Evolutionary conservation across 257 asterid genomes (phyloP).

Genomic region (Forsythia viridissima): DNA sequence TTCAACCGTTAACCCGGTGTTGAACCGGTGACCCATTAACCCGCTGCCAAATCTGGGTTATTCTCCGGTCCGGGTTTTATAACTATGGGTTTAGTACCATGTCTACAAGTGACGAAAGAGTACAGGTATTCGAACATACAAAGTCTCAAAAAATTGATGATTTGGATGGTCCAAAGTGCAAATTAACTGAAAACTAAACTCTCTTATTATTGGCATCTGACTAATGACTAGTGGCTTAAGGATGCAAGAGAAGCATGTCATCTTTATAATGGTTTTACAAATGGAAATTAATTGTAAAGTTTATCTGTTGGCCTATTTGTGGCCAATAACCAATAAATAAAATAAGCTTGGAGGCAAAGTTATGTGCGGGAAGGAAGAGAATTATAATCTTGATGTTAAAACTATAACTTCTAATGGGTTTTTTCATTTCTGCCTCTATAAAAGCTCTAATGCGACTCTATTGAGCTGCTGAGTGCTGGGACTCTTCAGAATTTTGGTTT

Average conservation of each 20-base stretch:
- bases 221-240: neutral
- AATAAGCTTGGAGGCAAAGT: neutral
- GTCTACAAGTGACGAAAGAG: no score
- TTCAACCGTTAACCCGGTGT: no score
- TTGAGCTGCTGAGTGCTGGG: neutral
- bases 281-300: constrained; percentile 7
- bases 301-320: neutral
- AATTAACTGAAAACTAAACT: neutral
- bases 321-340: constrained; percentile 7
- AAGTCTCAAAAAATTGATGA: neutral
- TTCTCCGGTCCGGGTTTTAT: no score
- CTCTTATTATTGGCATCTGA: neutral
- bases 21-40: no score
- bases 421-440: no score
- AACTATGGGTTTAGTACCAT: no score
- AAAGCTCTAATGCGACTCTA: no score
- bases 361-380: neutral
- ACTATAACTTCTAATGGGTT: neutral
- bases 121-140: neutral
- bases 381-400: neutral
- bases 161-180: neutral
- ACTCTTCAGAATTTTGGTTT: neutral
- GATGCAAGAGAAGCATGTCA: neutral
- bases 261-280: neutral
- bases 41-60: no score